Evolutionary conservation across 192 early-diverging fungal species (phyloP).

Genomic region (Coemansia sp.): DNA sequence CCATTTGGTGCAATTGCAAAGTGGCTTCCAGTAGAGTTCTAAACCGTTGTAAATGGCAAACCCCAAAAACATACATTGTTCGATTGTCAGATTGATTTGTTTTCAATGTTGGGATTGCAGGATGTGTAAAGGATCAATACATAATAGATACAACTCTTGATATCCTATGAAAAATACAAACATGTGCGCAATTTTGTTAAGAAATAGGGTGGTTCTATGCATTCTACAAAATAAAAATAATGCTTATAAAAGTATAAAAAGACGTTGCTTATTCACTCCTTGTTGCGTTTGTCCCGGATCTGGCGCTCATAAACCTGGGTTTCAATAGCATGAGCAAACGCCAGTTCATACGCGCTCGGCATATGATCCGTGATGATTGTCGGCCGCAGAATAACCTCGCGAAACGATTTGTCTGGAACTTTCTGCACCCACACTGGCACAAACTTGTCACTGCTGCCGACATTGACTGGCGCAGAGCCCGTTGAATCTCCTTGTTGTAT

Average conservation of each 20-base stretch:
- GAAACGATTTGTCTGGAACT: slow-evolving; percentile 32
- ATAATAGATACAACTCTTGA: not conserved
- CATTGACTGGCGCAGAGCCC: not conserved
- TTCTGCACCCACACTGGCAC: slow-evolving; percentile 47
- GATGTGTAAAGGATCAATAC: not conserved
- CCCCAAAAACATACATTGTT: not conserved
- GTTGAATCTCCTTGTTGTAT: slow-evolving; percentile 4
- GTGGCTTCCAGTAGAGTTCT: not conserved
- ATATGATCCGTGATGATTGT: slow-evolving; percentile 53
- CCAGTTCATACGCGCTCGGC: slow-evolving; percentile 54
- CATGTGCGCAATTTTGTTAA: not conserved
- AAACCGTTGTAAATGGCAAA: not conserved
- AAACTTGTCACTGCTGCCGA: slow-evolving; percentile 26
- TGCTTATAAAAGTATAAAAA: not conserved
- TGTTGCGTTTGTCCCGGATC: slow-evolving; percentile 27
- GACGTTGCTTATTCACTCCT: not conserved
- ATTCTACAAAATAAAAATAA: slow-evolving; percentile 3
- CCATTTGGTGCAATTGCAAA: not conserved
- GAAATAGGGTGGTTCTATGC: not conserved
- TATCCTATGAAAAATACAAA: not conserved
- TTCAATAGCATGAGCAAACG: slow-evolving; percentile 48
- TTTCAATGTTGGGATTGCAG: not conserved
- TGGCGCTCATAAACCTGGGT: slow-evolving; percentile 52
- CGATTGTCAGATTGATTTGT: not conserved
- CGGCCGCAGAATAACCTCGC: slow-evolving; percentile 49